These are phyloP conservation scores for Aspergillus alliaceus DNA, from an alignment of 2,329 filamentous ascomycete species.

Conservation along the genomic window DNA sequence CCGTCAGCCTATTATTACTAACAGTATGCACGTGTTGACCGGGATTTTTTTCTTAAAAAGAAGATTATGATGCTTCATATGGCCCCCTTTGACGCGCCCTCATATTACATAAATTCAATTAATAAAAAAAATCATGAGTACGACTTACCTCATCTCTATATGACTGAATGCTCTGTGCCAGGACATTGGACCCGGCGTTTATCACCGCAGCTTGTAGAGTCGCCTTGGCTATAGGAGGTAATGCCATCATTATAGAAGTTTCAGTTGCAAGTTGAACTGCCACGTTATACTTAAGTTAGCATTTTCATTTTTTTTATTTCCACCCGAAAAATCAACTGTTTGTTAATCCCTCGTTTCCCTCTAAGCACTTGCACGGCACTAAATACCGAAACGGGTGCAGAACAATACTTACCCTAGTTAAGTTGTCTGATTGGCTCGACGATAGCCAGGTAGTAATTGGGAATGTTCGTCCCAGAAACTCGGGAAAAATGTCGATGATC, in stretches of 20 bases:
- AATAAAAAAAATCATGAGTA: neutral
- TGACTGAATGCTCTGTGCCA: constrained; percentile 56
- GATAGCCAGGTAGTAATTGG: neutral
- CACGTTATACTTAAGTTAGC: neutral
- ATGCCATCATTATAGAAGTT: constrained; percentile 18
- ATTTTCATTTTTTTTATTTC: neutral
- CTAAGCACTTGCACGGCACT: neutral
- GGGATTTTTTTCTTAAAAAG: too few relatives aligned
- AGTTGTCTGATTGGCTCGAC: neutral
- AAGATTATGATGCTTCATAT: too few relatives aligned
- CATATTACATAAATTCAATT: neutral
- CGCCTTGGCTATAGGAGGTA: constrained; percentile 53
- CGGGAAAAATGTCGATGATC: neutral
- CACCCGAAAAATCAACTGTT: neutral
- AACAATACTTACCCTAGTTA: neutral
- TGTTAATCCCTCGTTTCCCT: neutral
- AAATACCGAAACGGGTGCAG: neutral
- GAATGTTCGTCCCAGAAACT: neutral
- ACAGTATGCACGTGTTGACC: neutral
- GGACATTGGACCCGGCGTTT: constrained; percentile 55
- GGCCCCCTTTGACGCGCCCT: neutral
- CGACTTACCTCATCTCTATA: constrained; percentile 45
- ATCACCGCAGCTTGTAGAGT: constrained; percentile 55
- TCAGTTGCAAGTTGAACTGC: neutral
- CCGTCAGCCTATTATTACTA: neutral